A percentile compares a stretch with the other conserved stretches of the same genome.
phyloP scores from a whole-genome alignment of 345 rosid species.

The Pelargonium nanum region DNA sequence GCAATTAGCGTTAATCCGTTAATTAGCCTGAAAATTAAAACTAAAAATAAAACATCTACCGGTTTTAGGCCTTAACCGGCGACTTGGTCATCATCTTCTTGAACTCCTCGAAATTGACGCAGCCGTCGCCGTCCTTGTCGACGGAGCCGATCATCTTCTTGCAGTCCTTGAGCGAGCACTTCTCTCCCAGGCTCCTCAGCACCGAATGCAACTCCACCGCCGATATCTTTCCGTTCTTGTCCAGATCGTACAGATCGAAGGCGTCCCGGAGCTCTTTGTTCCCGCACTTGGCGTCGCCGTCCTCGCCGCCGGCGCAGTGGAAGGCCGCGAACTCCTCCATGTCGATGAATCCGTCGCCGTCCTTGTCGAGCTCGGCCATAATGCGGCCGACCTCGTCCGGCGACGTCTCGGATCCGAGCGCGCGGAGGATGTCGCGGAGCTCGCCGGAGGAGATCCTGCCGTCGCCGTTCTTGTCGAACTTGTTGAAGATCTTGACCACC shows the following conservation, averaged over 20 bases:
- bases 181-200: conserved; percentile 72
- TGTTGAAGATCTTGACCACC: conserved; percentile 40
- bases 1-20: no score
- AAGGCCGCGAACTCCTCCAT: conserved; percentile 65
- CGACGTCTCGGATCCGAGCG: conserved; percentile 37
- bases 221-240: conserved; percentile 75
- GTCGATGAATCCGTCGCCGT: conserved; percentile 72
- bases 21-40: no score
- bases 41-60: no score
- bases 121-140: conserved; percentile 85
- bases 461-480: conserved; percentile 85
- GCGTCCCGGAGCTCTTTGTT: conserved; percentile 64
- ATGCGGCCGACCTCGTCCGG: conserved; percentile 43
- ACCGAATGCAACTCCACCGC: conserved; percentile 63
- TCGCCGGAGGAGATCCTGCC: conserved; percentile 78
- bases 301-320: conserved; percentile 10
- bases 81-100: conserved; percentile 70
- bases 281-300: conserved; percentile 8
- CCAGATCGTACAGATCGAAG: conserved; percentile 71
- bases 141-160: conserved; percentile 75
- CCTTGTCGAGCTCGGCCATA: conserved; percentile 76
- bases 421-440: conserved; percentile 43
- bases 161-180: conserved; percentile 54
- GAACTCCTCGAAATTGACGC: conserved; percentile 88
- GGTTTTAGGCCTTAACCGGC: neutral